A percentile compares a stretch with the other conserved stretches of the same genome.
phyloP scores from a whole-genome alignment of 768 basidiomycete species.

The Tremella yokohamensis region DNA sequence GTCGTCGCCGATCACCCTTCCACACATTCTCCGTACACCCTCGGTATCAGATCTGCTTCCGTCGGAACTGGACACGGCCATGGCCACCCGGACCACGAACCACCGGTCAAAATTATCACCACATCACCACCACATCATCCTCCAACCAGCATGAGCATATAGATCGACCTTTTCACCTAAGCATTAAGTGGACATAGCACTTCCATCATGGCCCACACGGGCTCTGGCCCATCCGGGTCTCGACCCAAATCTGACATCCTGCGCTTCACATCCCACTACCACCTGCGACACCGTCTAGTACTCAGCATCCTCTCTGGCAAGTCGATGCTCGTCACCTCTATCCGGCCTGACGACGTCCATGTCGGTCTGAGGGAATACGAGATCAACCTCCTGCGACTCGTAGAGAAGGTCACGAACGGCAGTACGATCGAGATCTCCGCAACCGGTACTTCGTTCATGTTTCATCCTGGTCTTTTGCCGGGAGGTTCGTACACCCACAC shows the following conservation, averaged over 20 bases:
- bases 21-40: too few relatives aligned
- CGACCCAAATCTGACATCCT: constrained; percentile 32
- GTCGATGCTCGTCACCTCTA: constrained; percentile 75
- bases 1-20: too few relatives aligned
- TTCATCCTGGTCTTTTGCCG: constrained; percentile 86
- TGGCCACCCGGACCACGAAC: too few relatives aligned
- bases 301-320: constrained; percentile 87
- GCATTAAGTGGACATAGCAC: neutral
- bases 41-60: too few relatives aligned
- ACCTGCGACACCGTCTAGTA: constrained; percentile 77
- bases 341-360: constrained; percentile 86
- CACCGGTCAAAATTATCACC: too few relatives aligned
- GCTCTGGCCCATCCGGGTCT: neutral
- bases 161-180: neutral
- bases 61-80: too few relatives aligned
- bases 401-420: constrained; percentile 91
- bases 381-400: constrained; percentile 75
- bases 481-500: constrained; percentile 80
- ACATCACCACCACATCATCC: too few relatives aligned
- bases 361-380: constrained; percentile 95
- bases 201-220: constrained; percentile 6
- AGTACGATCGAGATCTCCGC: constrained; percentile 92
- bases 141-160: neutral
- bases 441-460: constrained; percentile 85
- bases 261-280: constrained; percentile 63